Base-by-base conservation (phyloP, 352 stramenopile genomes). In the Globisporangium orthogonon region DNA sequence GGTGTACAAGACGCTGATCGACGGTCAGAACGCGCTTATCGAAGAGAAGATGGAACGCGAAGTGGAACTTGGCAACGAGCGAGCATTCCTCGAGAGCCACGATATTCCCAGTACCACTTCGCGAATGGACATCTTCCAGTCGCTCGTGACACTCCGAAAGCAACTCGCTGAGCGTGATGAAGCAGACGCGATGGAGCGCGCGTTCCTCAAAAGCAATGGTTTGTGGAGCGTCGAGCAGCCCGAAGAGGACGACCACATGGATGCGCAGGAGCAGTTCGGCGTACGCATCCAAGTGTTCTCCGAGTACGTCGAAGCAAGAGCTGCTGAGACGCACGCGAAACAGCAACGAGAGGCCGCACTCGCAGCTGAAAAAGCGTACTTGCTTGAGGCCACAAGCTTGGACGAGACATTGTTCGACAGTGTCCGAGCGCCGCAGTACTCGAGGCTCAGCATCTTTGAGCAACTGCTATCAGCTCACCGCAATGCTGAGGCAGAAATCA, bases 31-130 rank as follows among this genome's bases (percentile, higher is more conserved):
- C 45, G 56, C 63, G 9, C 53, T 87, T 35, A 81, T 84, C 6
- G 78, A 89, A 14, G 78, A 86, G 49, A 83, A 82, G 50, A 68
- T 85, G 63, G 62, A 83, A 60, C 65, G 74, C 0, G 73, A 89
- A 40, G 48, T 83, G 7, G 55, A 65, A 17, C 14, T 67, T 1
- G 66, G 63, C 39, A 65, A 63, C 28, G 70, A 83, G 50, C 65
- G 60, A 9, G 65, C 56, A 5, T 73, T 68, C n/a, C 53, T 81
- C 0, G 60, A 66, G 49, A 54, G 56, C 4, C 54, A 85, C 30
- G 62, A 55, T 10, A 45, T 74, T 17, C 7, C 44, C 2, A 62
- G 13, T 5, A 17, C 4, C 18, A 11, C 35, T 6, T 39, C 17
- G 52, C 56, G 60, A 0, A 63, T 69, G 50, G 56, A 55, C 2